phyloP scores from a whole-genome alignment of 2,329 filamentous ascomycete species.

The Trichocomaceae sp. region DNA sequence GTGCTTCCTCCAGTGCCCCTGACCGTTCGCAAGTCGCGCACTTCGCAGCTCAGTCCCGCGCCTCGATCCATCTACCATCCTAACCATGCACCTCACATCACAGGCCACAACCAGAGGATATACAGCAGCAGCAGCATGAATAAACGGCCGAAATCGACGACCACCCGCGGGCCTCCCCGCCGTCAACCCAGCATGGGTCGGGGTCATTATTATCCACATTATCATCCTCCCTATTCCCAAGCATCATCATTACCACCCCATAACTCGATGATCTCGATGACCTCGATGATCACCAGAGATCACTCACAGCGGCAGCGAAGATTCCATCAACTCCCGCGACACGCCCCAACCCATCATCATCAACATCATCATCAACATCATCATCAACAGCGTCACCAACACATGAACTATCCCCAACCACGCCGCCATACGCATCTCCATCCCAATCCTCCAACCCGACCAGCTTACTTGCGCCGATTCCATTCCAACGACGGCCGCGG shows the following conservation, averaged over 20 bases:
- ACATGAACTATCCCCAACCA: constrained; percentile 4
- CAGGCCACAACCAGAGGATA: constrained; percentile 3
- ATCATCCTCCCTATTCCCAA: background rate
- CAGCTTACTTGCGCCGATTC: constrained; percentile 11
- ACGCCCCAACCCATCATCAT: background rate
- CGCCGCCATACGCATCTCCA: background rate
- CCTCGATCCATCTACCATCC: constrained; percentile 22
- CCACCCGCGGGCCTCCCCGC: background rate
- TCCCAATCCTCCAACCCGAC: background rate
- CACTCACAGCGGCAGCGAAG: background rate
- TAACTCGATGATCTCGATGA: constrained; percentile 1
- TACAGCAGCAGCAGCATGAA: background rate
- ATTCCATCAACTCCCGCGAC: background rate
- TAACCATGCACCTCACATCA: constrained; percentile 17
- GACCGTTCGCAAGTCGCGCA: constrained; percentile 23
- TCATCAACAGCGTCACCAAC: background rate
- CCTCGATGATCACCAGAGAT: background rate
- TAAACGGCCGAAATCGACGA: constrained; percentile 1
- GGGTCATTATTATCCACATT: background rate
- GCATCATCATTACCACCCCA: constrained; percentile 1
- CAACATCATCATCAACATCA: no score
- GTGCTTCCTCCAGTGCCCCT: constrained; percentile 24
- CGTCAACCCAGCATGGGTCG: background rate
- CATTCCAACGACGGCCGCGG: constrained; percentile 15
- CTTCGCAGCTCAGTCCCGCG: constrained; percentile 15